Evolutionary conservation across 2,329 filamentous ascomycete species (phyloP).

Genomic region (Penicillium paneum): DNA sequence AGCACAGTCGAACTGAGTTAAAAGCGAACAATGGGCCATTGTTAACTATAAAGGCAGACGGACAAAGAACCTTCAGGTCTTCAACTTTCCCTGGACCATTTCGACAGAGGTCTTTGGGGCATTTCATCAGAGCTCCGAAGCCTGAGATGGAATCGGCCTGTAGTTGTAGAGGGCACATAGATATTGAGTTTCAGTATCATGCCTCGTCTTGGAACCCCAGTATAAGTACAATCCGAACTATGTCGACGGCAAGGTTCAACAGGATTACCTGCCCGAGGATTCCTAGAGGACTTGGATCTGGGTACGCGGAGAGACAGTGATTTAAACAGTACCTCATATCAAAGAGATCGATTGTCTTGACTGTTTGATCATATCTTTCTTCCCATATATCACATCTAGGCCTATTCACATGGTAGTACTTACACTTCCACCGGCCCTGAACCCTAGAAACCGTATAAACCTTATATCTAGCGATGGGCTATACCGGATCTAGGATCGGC

Average conservation of each 20-base stretch:
- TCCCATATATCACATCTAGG: not conserved
- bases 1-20: not conserved
- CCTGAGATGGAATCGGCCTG: not conserved
- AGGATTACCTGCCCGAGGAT: constrained; percentile 90
- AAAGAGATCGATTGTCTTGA: not conserved
- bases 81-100: not conserved
- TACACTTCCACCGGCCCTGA: not conserved
- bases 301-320: constrained; percentile 75
- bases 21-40: constrained; percentile 2
- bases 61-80: not conserved
- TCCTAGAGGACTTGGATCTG: constrained; percentile 76
- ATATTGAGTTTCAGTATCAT: not conserved
- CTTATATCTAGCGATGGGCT: not conserved
- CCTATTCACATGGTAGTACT: not conserved
- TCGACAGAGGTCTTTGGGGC: not conserved
- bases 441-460: not conserved
- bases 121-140: not conserved
- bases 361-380: not conserved
- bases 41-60: not conserved
- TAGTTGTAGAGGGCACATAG: not conserved
- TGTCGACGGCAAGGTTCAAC: constrained; percentile 71
- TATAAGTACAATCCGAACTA: constrained; percentile 99
- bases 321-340: constrained; percentile 31
- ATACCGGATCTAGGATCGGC: not conserved
- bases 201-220: constrained; percentile 34